Percentiles rank a stretch among this genome's conserved stretches.
These are phyloP conservation scores for Amphicarpaea edgeworthii DNA, from an alignment of 306 rosid genomes.

Conservation along the genomic window DNA sequence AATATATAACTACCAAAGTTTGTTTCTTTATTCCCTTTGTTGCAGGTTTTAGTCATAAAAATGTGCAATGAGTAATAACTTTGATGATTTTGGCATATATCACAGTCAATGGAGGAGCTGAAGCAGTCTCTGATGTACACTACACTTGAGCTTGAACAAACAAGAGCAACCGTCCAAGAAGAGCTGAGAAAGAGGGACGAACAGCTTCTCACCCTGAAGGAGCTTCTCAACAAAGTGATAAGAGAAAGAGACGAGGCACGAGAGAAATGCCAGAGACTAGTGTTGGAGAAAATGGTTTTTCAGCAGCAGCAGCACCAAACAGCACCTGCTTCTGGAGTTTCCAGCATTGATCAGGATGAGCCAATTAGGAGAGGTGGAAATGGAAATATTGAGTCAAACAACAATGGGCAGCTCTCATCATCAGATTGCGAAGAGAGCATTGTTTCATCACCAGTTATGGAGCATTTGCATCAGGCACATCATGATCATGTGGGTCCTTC, in stretches of 20 bases:
- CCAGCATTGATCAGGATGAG: conserved; percentile 97
- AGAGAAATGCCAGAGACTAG: conserved; percentile 70
- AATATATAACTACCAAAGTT: background rate
- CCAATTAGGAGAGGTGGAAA: no score
- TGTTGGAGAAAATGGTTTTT: conserved; percentile 65
- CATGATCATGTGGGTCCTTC: conserved; percentile 34
- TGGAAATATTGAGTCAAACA: conserved; percentile 76
- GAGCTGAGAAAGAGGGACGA: conserved; percentile 86
- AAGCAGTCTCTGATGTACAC: conserved; percentile 70
- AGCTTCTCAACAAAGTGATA: conserved; percentile 62
- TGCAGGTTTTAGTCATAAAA: no score
- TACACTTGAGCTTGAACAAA: conserved; percentile 85
- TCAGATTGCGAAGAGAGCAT: conserved; percentile 99
- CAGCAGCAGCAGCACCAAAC: conserved; percentile 52
- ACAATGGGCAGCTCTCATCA: conserved; percentile 78
- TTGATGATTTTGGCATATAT: background rate
- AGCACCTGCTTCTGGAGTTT: conserved; percentile 81
- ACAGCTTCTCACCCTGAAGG: conserved; percentile 66
- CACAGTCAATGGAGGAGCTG: conserved; percentile 84
- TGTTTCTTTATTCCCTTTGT: no score
- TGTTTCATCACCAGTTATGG: conserved; percentile 72
- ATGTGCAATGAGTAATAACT: background rate
- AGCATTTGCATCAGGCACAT: background rate
- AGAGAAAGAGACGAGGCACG: conserved; percentile 89
- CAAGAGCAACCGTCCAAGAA: conserved; percentile 71